Conservation (phyloP, 441 rosid species). For the Aquilaria agallochum region DNA sequence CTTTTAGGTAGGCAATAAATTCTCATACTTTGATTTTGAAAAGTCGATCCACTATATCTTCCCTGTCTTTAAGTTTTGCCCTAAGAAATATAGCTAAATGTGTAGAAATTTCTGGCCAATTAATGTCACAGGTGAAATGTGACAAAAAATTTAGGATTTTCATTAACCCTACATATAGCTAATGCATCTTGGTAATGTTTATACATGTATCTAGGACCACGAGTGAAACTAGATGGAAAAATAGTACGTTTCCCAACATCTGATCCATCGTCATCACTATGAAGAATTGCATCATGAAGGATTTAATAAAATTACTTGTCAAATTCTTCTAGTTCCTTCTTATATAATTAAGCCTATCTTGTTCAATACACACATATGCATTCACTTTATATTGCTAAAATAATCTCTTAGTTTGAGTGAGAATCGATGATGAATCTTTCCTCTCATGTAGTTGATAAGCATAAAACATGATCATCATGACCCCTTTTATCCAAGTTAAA, state of each 20-base stretch:
- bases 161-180: neutral
- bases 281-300: too few relatives aligned
- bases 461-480: neutral
- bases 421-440: neutral
- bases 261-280: too few relatives aligned
- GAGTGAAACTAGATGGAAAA: too few relatives aligned
- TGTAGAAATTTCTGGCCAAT: neutral
- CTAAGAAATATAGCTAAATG: neutral
- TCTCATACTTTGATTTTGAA: neutral
- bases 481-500: neutral
- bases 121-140: neutral
- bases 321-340: too few relatives aligned
- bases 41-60: neutral
- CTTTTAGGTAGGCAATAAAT: neutral
- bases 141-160: neutral
- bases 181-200: neutral
- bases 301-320: too few relatives aligned
- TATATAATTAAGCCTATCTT: too few relatives aligned
- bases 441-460: neutral
- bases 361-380: neutral
- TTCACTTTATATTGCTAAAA: neutral
- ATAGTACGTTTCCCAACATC: too few relatives aligned
- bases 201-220: neutral
- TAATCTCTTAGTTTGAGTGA: neutral
- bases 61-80: neutral